Evolutionary conservation across 441 rosid genomes (phyloP), one percentile per base, ranked within the genome.

Genomic region (Pelargonium australe): DNA sequence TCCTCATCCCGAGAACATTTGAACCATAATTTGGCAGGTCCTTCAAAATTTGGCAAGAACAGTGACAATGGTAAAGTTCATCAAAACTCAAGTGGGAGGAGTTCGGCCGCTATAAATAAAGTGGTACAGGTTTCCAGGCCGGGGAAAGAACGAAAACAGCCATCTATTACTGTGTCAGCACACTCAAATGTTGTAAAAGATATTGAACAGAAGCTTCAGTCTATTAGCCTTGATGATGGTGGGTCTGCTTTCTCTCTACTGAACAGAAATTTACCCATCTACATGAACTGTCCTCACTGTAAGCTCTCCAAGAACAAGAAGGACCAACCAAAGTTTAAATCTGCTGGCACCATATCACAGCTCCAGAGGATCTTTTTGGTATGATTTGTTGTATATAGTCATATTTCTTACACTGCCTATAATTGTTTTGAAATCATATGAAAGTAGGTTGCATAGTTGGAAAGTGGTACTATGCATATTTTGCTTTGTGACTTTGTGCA

Each of bases 341-440:
- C 84, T 82, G 90, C 95, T 1, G 78, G 87, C 77, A 79, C 81
- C 7, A 70, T 89, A 70, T 91, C 97, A 1, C 97, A 91, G 84
- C 85, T 91, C 63, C 93, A 85, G 68, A 83, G 95, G 80, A 87
- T 91, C 63, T 86, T 89, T 80, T 70, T 89, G 95, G 97, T 91
- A 84, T 28, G 72, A 71, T 40, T 62, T 65, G 31, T 53, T 70
- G 53, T 70, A 68, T 76, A 70, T 57, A 13, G 65, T 40, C 25
- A 19, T 28, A 47, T 43, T 14, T 63, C 23, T 16, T 64, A 12
- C 61, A 14, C 44, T 74, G 58, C 64, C 64, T 70, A 65, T 9
- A 43, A 70, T 72, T 68, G 63, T 47, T 40, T 67, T 76, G 14
- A 51, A 72, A 40, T 67, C 58, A 11, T 40, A 55, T 17, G 41